Evolutionary conservation across 225 moss, liverwort and hornwort genomes (phyloP).

Genomic region (Ulota crispa): DNA sequence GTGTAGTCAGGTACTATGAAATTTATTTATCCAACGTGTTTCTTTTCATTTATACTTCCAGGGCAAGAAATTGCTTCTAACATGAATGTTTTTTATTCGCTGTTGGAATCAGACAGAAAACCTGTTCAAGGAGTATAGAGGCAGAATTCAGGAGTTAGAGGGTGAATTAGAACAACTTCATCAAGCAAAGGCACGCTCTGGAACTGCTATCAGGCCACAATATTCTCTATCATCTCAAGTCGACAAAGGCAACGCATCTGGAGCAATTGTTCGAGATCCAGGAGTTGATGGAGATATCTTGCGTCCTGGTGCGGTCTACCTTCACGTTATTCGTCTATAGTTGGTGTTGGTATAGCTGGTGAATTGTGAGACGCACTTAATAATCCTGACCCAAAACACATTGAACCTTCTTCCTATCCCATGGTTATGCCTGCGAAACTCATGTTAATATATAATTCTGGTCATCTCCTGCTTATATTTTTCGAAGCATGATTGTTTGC

Average conservation of each 20-base stretch:
- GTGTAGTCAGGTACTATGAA: conserved; percentile 40
- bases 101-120: conserved; percentile 50
- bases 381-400: too few relatives aligned
- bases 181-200: conserved; percentile 33
- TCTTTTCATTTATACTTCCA: too few relatives aligned
- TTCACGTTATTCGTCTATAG: background rate
- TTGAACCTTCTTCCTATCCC: background rate
- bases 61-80: background rate
- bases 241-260: conserved; percentile 39
- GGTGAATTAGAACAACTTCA: conserved; percentile 52
- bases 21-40: background rate
- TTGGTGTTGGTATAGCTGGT: background rate
- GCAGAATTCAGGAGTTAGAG: conserved; percentile 70
- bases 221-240: conserved; percentile 41
- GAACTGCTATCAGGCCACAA: conserved; percentile 26
- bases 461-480: background rate
- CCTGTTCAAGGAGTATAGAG: conserved; percentile 66
- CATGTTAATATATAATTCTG: background rate
- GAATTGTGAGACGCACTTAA: background rate
- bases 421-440: background rate
- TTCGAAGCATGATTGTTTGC: background rate
- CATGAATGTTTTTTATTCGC: background rate
- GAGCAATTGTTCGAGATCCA: conserved; percentile 32
- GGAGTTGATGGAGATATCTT: conserved; percentile 36
- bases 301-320: conserved; percentile 26